phyloP scores from a whole-genome alignment of 495 filamentous ascomycete genomes.

The Neurospora terricola region DNA sequence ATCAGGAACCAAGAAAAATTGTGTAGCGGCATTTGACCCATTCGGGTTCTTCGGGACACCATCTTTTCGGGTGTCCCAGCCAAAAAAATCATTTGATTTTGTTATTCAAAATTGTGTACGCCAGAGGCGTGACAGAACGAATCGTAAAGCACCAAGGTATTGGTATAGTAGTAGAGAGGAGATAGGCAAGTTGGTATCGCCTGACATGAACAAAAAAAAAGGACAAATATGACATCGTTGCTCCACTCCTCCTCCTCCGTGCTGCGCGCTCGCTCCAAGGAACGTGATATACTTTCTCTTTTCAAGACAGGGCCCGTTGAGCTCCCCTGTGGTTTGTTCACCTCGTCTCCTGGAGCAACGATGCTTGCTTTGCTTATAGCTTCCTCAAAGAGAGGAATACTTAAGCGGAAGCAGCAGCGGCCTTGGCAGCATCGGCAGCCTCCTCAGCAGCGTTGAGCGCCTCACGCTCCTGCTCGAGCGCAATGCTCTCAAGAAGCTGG shows the following conservation, averaged over 20 bases:
- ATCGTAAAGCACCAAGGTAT: background rate
- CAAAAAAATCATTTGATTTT: background rate
- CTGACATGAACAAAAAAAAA: background rate
- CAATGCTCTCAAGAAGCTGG: slow-evolving; percentile 13
- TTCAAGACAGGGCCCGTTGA: slow-evolving; percentile 1
- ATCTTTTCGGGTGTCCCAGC: background rate
- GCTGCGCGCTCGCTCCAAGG: slow-evolving; percentile 7
- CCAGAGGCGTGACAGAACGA: background rate
- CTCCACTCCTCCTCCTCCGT: background rate
- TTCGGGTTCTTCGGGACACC: background rate
- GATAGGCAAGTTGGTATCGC: background rate
- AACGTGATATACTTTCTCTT: slow-evolving; percentile 6
- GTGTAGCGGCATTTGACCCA: background rate
- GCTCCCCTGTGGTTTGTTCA: slow-evolving; percentile 2
- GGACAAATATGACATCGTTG: background rate
- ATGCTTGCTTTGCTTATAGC: background rate
- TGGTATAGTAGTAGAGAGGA: background rate
- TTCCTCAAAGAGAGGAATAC: background rate
- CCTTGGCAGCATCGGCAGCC: slow-evolving; percentile 11
- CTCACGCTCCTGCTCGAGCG: slow-evolving; percentile 23
- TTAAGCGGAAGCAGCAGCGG: slow-evolving; percentile 6
- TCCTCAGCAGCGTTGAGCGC: slow-evolving; percentile 10
- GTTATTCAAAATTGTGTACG: background rate
- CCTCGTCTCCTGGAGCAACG: background rate
- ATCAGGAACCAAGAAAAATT: background rate